These are phyloP conservation scores for Penicillium sp. DNA, from an alignment of 2,329 filamentous ascomycete species.

Conservation along the genomic window DNA sequence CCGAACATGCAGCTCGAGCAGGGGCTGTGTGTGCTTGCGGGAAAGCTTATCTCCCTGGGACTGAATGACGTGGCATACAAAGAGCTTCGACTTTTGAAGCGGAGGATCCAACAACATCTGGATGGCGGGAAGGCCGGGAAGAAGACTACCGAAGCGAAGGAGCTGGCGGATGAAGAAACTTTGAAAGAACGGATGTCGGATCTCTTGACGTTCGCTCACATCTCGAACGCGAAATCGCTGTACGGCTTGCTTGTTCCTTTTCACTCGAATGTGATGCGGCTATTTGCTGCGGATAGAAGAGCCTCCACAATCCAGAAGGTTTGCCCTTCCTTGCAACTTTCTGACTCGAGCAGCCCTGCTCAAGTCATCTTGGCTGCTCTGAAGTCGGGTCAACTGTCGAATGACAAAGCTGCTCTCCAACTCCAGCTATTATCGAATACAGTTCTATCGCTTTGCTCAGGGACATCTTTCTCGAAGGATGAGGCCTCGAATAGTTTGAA, in stretches of 20 bases:
- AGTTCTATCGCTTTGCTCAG: constrained; percentile 36
- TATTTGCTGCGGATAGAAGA: constrained; percentile 37
- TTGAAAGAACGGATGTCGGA: constrained; percentile 39
- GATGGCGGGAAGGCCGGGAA: constrained; percentile 21
- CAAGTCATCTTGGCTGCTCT: constrained; percentile 40
- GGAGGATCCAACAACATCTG: constrained; percentile 35
- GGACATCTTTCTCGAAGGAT: constrained; percentile 14
- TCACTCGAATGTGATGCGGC: constrained; percentile 41
- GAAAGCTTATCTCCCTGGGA: constrained; percentile 41
- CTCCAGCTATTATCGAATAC: constrained; percentile 46
- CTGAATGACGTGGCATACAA: constrained; percentile 42
- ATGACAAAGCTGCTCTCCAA: constrained; percentile 44
- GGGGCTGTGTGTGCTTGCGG: constrained; percentile 43
- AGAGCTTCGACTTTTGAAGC: constrained; percentile 41
- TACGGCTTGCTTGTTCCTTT: constrained; percentile 38
- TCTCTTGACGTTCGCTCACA: constrained; percentile 36
- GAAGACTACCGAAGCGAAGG: constrained; percentile 15
- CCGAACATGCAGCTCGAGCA: constrained; percentile 44
- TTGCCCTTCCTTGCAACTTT: constrained; percentile 31
- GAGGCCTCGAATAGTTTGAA: constrained; percentile 22
- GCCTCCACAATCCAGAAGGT: constrained; percentile 33
- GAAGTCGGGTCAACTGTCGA: constrained; percentile 34
- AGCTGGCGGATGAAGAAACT: constrained; percentile 26
- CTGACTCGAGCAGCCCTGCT: constrained; percentile 39
- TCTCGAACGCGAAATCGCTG: constrained; percentile 26